Conservation (phyloP, 2,329 filamentous ascomycete genomes). For the Microsporum audouinii region DNA sequence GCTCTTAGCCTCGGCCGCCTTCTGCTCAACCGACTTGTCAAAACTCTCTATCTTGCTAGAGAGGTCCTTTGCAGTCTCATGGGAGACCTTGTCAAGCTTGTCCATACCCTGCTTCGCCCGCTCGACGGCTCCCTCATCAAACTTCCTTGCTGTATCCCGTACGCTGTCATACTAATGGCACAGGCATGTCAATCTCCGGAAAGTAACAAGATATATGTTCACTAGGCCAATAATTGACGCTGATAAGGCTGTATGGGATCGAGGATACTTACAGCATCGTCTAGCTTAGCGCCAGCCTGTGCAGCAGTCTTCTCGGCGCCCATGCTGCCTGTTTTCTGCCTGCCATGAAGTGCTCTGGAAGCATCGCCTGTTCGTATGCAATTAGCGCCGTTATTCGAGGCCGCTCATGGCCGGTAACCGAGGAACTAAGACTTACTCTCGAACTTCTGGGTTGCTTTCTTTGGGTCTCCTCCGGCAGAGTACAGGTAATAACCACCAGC, state of each 20-base stretch:
- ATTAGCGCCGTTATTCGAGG: background rate
- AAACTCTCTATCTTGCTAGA: slow-evolving; percentile 57
- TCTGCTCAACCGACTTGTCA: slow-evolving; percentile 69
- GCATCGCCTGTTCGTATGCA: slow-evolving; percentile 56
- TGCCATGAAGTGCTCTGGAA: slow-evolving; percentile 53
- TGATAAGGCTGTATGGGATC: background rate
- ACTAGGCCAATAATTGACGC: background rate
- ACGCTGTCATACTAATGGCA: slow-evolving; percentile 46
- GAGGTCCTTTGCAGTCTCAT: slow-evolving; percentile 48
- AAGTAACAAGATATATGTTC: background rate
- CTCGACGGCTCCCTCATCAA: slow-evolving; percentile 50
- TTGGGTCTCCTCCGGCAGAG: slow-evolving; percentile 66
- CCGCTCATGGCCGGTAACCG: slow-evolving; percentile 9
- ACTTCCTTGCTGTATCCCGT: slow-evolving; percentile 43
- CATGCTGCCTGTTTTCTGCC: slow-evolving; percentile 35
- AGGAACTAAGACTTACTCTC: slow-evolving; percentile 52
- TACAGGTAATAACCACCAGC: slow-evolving; percentile 86
- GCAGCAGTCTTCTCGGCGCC: slow-evolving; percentile 51
- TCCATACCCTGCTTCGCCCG: slow-evolving; percentile 48
- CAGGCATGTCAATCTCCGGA: background rate
- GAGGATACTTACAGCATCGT: slow-evolving; percentile 50
- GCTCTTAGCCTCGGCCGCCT: slow-evolving; percentile 70
- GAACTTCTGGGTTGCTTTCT: slow-evolving; percentile 72
- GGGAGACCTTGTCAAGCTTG: slow-evolving; percentile 50
- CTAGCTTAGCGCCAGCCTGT: slow-evolving; percentile 53